These are phyloP conservation scores for Nasturtium officinale DNA, from an alignment of 345 rosid species.

Conservation along the genomic window DNA sequence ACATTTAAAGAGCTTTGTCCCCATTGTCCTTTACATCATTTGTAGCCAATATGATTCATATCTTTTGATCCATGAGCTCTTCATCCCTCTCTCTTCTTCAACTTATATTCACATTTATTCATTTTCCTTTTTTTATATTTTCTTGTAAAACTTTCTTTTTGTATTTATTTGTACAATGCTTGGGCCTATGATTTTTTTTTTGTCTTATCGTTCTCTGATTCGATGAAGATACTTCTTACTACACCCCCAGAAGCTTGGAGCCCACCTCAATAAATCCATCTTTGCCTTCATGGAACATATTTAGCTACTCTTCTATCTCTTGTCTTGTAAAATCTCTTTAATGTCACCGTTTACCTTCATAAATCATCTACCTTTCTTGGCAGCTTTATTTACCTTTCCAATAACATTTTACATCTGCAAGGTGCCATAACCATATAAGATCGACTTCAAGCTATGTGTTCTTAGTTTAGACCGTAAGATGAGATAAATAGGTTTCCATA, in stretches of 20 bases:
- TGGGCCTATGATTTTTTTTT: constrained; percentile 27
- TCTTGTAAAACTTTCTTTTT: constrained; percentile 25
- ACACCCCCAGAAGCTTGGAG: constrained; percentile 14
- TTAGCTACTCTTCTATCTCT: constrained; percentile 26
- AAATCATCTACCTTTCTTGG: constrained; percentile 44
- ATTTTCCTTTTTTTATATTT: neutral
- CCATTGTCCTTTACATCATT: constrained; percentile 47
- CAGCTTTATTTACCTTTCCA: constrained; percentile 4
- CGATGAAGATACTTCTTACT: constrained; percentile 33
- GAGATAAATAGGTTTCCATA: neutral
- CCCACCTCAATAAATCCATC: constrained; percentile 39
- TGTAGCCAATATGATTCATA: constrained; percentile 38
- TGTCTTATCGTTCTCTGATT: constrained; percentile 42
- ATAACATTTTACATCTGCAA: constrained; percentile 22
- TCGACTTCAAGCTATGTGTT: neutral
- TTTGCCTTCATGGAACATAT: constrained; percentile 32
- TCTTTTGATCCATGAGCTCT: constrained; percentile 30
- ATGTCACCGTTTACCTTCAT: constrained; percentile 37
- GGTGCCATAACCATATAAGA: constrained; percentile 15
- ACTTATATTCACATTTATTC: constrained; percentile 35
- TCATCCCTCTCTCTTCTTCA: constrained; percentile 23
- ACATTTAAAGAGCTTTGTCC: constrained; percentile 42
- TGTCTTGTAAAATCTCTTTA: constrained; percentile 41
- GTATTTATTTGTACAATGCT: constrained; percentile 25
- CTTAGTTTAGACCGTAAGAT: constrained; percentile 17